These are phyloP conservation scores for Filobasidium floriforme DNA, from an alignment of 768 basidiomycete species.

Conservation along the genomic window DNA sequence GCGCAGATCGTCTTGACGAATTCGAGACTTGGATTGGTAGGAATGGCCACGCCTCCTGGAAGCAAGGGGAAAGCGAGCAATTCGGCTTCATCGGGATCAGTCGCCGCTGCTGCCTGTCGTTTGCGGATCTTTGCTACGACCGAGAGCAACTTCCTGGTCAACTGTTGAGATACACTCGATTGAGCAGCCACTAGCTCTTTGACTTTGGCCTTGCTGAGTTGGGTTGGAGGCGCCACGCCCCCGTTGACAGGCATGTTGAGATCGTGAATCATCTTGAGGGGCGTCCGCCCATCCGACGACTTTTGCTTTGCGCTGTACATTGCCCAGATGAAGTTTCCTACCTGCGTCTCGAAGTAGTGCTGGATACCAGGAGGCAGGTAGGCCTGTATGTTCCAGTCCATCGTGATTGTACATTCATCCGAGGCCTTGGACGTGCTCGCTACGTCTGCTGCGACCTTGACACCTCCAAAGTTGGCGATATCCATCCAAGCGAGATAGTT, in stretches of 20 bases:
- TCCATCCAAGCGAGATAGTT: conserved; percentile 96
- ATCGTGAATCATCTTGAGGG: conserved; percentile 65
- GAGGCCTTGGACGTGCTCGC: conserved; percentile 29
- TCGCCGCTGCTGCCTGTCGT: conserved; percentile 51
- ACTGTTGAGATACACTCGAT: conserved; percentile 67
- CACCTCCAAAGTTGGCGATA: conserved; percentile 77
- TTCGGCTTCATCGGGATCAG: conserved; percentile 50
- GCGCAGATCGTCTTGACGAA: conserved; percentile 81
- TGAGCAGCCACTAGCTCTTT: conserved; percentile 63
- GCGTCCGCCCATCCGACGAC: conserved; percentile 61
- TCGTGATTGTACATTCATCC: conserved; percentile 60
- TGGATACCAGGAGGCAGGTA: conserved; percentile 83
- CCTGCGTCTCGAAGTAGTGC: conserved; percentile 60
- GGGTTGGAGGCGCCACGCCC: conserved; percentile 32
- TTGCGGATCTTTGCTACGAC: conserved; percentile 55
- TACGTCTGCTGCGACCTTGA: conserved; percentile 55
- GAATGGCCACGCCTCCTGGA: conserved; percentile 73
- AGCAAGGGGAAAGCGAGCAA: conserved; percentile 71
- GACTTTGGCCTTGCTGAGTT: conserved; percentile 59
- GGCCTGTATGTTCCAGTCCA: conserved; percentile 75
- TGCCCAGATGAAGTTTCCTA: conserved; percentile 79
- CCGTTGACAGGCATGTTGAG: conserved; percentile 36
- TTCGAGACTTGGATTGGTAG: conserved; percentile 76
- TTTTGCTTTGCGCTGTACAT: conserved; percentile 60
- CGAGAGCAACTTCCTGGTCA: conserved; percentile 73